phyloP scores from a whole-genome alignment of 1,139 yeast species.

The Yamadazyma aaseri region DNA sequence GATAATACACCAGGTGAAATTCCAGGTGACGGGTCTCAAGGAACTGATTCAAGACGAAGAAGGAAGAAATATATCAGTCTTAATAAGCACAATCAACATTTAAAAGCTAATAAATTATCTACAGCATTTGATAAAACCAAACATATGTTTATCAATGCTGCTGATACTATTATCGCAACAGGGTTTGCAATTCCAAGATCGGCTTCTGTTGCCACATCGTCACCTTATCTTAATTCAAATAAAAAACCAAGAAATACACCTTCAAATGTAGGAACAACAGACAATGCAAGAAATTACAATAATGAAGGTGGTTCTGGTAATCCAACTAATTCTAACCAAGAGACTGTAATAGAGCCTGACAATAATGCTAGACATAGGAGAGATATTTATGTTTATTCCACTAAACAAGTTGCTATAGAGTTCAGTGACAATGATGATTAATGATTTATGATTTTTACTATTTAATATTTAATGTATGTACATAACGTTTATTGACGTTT shows the following conservation, averaged over 20 bases:
- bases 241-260: neutral
- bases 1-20: slow-evolving; percentile 9
- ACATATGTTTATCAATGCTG: slow-evolving; percentile 39
- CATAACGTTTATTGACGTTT: slow-evolving; percentile 15
- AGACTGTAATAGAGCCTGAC: slow-evolving; percentile 3
- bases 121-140: slow-evolving; percentile 29
- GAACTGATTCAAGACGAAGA: slow-evolving; percentile 2
- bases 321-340: neutral
- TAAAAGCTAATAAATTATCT: slow-evolving; percentile 4
- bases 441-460: slow-evolving; percentile 2
- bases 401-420: slow-evolving; percentile 52
- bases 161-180: slow-evolving; percentile 59
- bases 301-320: neutral
- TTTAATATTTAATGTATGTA: too few species aligned
- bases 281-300: slow-evolving; percentile 8
- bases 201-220: slow-evolving; percentile 34
- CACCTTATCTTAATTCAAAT: slow-evolving; percentile 2
- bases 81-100: slow-evolving; percentile 4
- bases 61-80: slow-evolving; percentile 6
- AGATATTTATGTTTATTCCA: slow-evolving; percentile 56
- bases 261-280: neutral
- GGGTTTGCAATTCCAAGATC: slow-evolving; percentile 61
- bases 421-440: slow-evolving; percentile 17
- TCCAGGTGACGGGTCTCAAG: neutral
- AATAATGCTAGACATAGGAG: slow-evolving; percentile 25